Conservation (phyloP, 352 stramenopile species). For the Phytophthora cactorum region DNA sequence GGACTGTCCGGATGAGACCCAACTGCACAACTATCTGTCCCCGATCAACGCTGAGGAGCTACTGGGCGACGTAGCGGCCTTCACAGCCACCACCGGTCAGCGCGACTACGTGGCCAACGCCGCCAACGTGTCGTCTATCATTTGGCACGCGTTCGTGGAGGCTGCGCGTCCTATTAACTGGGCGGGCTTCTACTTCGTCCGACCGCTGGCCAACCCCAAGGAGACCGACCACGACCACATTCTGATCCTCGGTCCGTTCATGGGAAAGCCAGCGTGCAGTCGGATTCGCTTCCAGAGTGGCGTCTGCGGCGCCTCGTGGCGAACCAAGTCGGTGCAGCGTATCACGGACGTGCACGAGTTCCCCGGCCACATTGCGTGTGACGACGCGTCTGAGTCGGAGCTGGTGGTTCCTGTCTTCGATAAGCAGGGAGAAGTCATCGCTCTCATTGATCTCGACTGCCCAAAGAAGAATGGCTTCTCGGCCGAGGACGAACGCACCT, state of each 20-base stretch:
- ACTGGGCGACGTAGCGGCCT: constrained; percentile 61
- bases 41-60: constrained; percentile 74
- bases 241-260: constrained; percentile 80
- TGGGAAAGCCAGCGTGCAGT: constrained; percentile 83
- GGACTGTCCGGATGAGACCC: constrained; percentile 56
- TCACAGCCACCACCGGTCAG: constrained; percentile 62
- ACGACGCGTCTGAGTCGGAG: constrained; percentile 81
- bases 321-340: constrained; percentile 73
- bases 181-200: constrained; percentile 83
- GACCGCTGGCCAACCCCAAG: constrained; percentile 64
- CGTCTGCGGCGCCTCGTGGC: constrained; percentile 72
- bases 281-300: constrained; percentile 80
- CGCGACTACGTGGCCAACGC: constrained; percentile 83
- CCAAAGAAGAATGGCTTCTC: constrained; percentile 75
- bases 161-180: constrained; percentile 78
- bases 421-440: constrained; percentile 66
- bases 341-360: constrained; percentile 80
- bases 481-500: constrained; percentile 69
- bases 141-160: constrained; percentile 81
- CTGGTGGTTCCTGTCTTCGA: constrained; percentile 80
- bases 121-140: constrained; percentile 81
- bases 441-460: constrained; percentile 84
- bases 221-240: constrained; percentile 62
- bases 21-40: constrained; percentile 64
- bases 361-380: constrained; percentile 84